phyloP scores from a whole-genome alignment of 345 rosid genomes.

The Zanthoxylum bungeanum region DNA sequence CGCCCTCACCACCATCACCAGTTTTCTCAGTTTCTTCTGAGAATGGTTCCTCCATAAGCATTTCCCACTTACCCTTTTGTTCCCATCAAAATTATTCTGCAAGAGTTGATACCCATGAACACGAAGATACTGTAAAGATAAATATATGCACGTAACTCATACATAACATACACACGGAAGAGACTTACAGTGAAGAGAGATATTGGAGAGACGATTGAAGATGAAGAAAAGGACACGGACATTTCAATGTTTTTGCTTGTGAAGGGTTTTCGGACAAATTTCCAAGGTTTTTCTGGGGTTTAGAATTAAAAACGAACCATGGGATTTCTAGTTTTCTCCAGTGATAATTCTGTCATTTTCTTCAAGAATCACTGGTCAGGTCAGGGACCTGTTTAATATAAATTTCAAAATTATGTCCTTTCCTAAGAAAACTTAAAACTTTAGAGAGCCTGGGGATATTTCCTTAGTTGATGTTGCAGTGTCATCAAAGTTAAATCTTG shows the following conservation, averaged over 20 bases:
- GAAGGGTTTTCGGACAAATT: background rate
- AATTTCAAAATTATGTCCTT: background rate
- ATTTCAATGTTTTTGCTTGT: background rate
- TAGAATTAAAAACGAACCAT: background rate
- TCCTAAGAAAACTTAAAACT: background rate
- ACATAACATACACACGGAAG: background rate
- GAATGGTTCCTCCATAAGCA: constrained; percentile 21
- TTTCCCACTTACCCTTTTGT: constrained; percentile 20
- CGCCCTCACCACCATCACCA: constrained; percentile 45
- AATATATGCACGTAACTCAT: background rate
- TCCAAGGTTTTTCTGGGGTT: background rate
- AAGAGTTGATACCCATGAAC: constrained; percentile 8
- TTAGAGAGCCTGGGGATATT: background rate
- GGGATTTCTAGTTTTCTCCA: no score
- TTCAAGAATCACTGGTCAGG: background rate
- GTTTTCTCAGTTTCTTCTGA: constrained; percentile 23
- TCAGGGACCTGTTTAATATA: background rate
- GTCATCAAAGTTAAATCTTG: no score
- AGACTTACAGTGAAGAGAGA: constrained; percentile 13
- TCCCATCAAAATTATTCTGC: constrained; percentile 33
- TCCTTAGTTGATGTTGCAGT: no score
- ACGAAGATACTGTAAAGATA: background rate
- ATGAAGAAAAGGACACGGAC: constrained; percentile 14
- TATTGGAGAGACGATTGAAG: constrained; percentile 5
- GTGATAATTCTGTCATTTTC: no score